phyloP scores from a whole-genome alignment of 805 yeast genomes.

The Saccharomycopsis babjevae region DNA sequence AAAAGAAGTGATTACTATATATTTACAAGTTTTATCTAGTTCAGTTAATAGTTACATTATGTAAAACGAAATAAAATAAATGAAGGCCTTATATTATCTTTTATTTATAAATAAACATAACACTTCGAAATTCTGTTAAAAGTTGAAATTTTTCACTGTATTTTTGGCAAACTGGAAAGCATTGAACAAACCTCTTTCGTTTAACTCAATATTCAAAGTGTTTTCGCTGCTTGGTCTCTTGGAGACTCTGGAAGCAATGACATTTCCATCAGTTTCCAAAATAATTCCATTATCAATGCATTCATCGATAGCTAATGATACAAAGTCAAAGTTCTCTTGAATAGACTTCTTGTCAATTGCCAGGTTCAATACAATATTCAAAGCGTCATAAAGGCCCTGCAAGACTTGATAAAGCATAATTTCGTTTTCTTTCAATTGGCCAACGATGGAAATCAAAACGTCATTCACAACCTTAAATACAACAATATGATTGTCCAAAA shows the following conservation, averaged over 20 bases:
- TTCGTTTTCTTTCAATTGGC: conserved; percentile 78
- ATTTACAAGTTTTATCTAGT: neutral
- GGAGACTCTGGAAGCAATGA: conserved; percentile 87
- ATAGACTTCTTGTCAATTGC: conserved; percentile 71
- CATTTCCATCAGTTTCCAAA: conserved; percentile 78
- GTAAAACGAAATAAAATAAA: neutral
- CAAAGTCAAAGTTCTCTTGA: conserved; percentile 76
- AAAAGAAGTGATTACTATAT: neutral
- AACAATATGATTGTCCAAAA: conserved; percentile 69
- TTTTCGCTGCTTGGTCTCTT: conserved; percentile 67
- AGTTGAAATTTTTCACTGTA: conserved; percentile 31
- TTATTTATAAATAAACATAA: neutral
- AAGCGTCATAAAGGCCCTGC: conserved; percentile 68
- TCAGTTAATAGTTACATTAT: too few relatives aligned
- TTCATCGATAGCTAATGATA: conserved; percentile 82
- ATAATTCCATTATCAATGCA: conserved; percentile 89
- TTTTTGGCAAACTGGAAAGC: conserved; percentile 85
- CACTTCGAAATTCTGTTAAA: conserved; percentile 5
- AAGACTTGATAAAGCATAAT: conserved; percentile 64
- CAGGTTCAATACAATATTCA: conserved; percentile 61
- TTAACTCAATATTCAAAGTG: conserved; percentile 48
- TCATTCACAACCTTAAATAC: conserved; percentile 85
- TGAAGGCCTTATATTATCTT: neutral
- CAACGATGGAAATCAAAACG: conserved; percentile 59
- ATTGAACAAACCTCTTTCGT: conserved; percentile 68